Percentiles rank a stretch among this genome's conserved stretches.
phyloP scores from a whole-genome alignment of 2,329 filamentous ascomycete species.

The Calonectria naviculata region DNA sequence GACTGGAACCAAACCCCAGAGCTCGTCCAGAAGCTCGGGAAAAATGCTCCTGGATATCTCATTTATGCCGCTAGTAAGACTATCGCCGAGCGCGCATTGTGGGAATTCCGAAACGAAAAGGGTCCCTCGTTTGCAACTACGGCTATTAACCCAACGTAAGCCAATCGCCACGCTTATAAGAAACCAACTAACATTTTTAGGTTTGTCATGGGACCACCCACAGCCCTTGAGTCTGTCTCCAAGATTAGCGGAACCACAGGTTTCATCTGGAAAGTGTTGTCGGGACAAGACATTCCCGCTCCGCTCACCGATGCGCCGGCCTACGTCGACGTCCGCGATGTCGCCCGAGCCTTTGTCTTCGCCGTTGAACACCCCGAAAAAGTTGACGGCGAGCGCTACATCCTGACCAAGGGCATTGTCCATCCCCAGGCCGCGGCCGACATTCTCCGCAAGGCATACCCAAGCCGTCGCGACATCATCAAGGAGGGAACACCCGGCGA shows the following conservation, averaged over 20 bases:
- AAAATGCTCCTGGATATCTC: constrained; percentile 25
- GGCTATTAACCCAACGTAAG: constrained; percentile 38
- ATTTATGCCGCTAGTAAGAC: constrained; percentile 39
- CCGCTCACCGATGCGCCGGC: constrained; percentile 19
- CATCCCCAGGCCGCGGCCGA: constrained; percentile 37
- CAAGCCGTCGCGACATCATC: constrained; percentile 30
- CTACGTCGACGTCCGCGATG: constrained; percentile 38
- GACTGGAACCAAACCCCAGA: constrained; percentile 36
- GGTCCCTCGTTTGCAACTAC: constrained; percentile 35
- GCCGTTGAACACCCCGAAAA: constrained; percentile 33
- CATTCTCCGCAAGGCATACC: constrained; percentile 37
- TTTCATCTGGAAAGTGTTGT: constrained; percentile 37
- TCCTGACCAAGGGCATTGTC: constrained; percentile 29
- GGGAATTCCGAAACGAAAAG: constrained; percentile 35
- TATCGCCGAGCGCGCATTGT: constrained; percentile 36
- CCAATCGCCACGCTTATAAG: neutral
- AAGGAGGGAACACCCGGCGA: constrained; percentile 33
- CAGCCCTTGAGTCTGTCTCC: constrained; percentile 27
- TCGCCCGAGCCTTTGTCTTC: constrained; percentile 36
- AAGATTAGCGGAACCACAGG: constrained; percentile 33
- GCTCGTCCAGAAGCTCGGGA: constrained; percentile 32
- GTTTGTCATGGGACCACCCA: constrained; percentile 39
- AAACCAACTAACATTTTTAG: constrained; percentile 16
- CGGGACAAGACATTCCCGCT: constrained; percentile 35
- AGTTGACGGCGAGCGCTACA: constrained; percentile 32